Conservation (phyloP, 2,329 filamentous ascomycete genomes). For the Hypoxylon sp. region DNA sequence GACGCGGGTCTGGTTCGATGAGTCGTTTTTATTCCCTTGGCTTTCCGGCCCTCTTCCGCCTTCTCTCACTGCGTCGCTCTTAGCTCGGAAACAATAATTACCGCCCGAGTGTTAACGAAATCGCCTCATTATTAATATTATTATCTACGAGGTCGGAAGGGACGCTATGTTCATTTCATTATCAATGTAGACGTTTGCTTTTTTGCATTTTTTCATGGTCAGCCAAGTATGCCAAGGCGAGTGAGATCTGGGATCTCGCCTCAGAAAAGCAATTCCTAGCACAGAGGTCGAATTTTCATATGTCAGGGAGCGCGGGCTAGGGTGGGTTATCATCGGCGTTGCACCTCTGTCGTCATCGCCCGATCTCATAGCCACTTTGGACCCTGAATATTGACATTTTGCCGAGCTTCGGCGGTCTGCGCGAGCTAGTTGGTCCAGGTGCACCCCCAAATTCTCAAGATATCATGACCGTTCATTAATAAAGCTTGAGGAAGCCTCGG, state of each 20-base stretch:
- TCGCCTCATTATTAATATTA: slow-evolving; percentile 28
- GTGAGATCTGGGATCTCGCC: slow-evolving; percentile 30
- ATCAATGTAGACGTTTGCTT: slow-evolving; percentile 25
- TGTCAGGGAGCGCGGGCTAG: slow-evolving; percentile 18
- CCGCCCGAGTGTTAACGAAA: slow-evolving; percentile 21
- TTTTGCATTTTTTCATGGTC: slow-evolving; percentile 12
- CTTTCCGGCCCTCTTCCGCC: slow-evolving; percentile 30
- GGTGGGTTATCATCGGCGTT: slow-evolving; percentile 43
- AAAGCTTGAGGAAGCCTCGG: slow-evolving; percentile 41
- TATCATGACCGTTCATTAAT: slow-evolving; percentile 39
- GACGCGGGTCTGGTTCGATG: slow-evolving; percentile 7
- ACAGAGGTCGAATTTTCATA: slow-evolving; percentile 6
- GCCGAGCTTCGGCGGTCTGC: slow-evolving; percentile 37
- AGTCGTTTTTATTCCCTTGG: slow-evolving; percentile 2
- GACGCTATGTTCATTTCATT: slow-evolving; percentile 14
- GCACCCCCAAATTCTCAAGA: slow-evolving; percentile 34
- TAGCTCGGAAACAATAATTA: slow-evolving; percentile 38
- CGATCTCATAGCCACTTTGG: slow-evolving; percentile 29
- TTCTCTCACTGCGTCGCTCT: slow-evolving; percentile 32
- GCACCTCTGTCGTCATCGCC: slow-evolving; percentile 44
- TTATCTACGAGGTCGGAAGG: slow-evolving; percentile 3
- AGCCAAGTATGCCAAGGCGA: slow-evolving; percentile 20
- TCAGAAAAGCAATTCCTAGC: slow-evolving; percentile 3
- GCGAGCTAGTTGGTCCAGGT: slow-evolving; percentile 15
- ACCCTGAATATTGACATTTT: slow-evolving; percentile 6